A percentile compares a stretch with the other conserved stretches of the same genome.
Conservation (phyloP, 768 basidiomycete genomes). For the Crassisporium funariophilum region DNA sequence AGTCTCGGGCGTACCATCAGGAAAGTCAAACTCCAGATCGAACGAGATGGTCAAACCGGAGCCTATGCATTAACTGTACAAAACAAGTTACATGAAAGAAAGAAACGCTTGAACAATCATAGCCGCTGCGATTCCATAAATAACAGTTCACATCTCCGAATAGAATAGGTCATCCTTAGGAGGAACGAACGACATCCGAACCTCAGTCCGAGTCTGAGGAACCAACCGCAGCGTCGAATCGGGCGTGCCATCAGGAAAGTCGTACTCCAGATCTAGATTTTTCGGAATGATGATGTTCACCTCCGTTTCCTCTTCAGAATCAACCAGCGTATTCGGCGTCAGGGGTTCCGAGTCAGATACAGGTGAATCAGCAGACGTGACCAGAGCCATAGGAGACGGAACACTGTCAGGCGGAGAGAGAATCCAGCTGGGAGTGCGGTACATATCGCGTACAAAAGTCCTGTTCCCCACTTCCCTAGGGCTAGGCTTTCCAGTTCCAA, state of each 20-base stretch:
- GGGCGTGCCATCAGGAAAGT: conserved; percentile 15
- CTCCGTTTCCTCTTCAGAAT: conserved; percentile 13
- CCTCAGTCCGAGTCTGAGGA: conserved; percentile 10
- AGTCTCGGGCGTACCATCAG: neutral
- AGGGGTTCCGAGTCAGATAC: neutral
- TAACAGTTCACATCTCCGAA: too few species aligned
- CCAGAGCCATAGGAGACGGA: conserved; percentile 27
- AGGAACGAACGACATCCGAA: conserved; percentile 9
- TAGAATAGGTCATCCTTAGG: conserved; percentile 5
- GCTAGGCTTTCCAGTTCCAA: neutral
- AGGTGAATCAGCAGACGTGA: conserved; percentile 7
- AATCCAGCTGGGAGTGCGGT: conserved; percentile 27
- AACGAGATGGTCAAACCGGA: too few species aligned
- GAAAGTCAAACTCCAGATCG: conserved; percentile 15
- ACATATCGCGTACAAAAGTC: conserved; percentile 30
- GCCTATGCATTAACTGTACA: too few species aligned
- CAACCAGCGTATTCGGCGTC: conserved; percentile 20
- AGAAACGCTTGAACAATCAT: too few species aligned
- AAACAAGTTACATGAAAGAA: too few species aligned
- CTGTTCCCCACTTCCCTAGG: conserved; percentile 19
- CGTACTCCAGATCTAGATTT: conserved; percentile 18
- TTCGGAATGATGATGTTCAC: conserved; percentile 26
- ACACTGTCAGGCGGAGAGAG: conserved; percentile 26
- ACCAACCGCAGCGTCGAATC: conserved; percentile 27
- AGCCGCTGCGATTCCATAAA: too few species aligned